Base-by-base conservation (phyloP, 306 rosid genomes). In the Ceratonia siliqua region DNA sequence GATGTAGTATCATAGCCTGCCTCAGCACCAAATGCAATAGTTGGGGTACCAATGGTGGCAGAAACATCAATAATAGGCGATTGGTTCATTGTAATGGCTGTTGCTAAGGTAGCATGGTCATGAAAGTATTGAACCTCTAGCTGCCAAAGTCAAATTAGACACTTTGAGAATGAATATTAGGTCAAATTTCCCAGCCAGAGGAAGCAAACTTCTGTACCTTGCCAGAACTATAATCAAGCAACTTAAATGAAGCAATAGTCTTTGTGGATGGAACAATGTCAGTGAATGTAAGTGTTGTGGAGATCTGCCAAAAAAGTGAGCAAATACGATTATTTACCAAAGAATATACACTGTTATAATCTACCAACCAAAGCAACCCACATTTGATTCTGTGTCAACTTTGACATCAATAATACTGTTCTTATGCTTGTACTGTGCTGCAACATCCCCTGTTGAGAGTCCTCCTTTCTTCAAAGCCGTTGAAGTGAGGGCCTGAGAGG, bases 121-220 rank as follows among this genome's bases (percentile, higher is more conserved):
- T 95, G 99, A 78, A 89, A 90, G 83, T 95, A 95, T 79, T 95
- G 99, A 63, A 95, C 80, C 88, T 92, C 99, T 84, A 95, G 43
- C 99, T 95, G 87, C 73, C 74, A 58, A 76, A 67, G 58, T 45
- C 35, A 81, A 30, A 63, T 57, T 32, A 52, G 46, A 61, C 46
- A 78, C 17, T 53, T 72, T 59, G 57, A 70, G 22, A 65, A 38
- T 38, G 46, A 18, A 49, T 1, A 38, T 20, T 45, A n/a, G 12
- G 33, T 55, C 21, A 28, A 78, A 75, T 49, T 27, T 53, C 45
- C 20, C 28, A 67, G 43, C 54, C 12, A 12, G 18, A 27, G 49
- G 76, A 72, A 54, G 63, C 42, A 48, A 57, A 56, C 62, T 55
- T 64, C 38, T 64, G 64, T 87, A 95, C 99, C 99, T 95, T 95